Evolutionary conservation across 2,329 filamentous ascomycete genomes (phyloP), one percentile per base, ranked within the genome.

Genomic region (Sclerotinia borealis): DNA sequence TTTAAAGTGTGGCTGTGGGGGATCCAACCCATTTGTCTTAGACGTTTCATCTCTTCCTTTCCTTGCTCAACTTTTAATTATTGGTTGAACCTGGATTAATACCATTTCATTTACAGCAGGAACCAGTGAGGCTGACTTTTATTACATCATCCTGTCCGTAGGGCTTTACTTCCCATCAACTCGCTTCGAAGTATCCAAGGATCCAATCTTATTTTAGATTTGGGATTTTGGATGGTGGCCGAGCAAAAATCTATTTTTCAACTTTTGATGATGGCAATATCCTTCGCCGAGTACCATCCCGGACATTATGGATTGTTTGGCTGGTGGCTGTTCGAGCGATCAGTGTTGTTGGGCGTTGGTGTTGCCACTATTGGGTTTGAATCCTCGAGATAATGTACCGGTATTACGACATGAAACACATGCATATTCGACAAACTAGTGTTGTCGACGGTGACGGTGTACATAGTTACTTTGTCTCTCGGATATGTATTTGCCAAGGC

Each of bases 1-100:
- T 58, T 34, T 34, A 58, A 56, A 58, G 54, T 58, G 54, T 58
- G 54, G 54, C 54, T 36, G 54, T 34, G 39, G 41, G 34, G 36
- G 36, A 39, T 49, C 11, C 48, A 51, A 34, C 29, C 11, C 11
- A 7, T 50, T 9, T 29, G 36, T n/a, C 36, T n/a, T n/a, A 29
- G 9, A 8, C 41, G 25, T 25, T 52, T 25, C 49, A 17, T 36
- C n/a, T 36, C n/a, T 25, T 19, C 39, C 7, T 43, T n/a, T n/a
- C 17, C n/a, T 43, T 17, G n/a, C n/a, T n/a, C n/a, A n/a, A 43
- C 3, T 11, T 8, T n/a, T 6, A 9, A 41, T 55, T 17, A 43
- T 55, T 31, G 36, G 4, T 45, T 15, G 2, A 56, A 9, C 7
- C 25, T 54, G 17, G 19, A 19, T 7, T 56, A 7, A 11, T 15